Base-by-base conservation (phyloP, 352 stramenopile genomes). In the Globisporangium uncinulatum region DNA sequence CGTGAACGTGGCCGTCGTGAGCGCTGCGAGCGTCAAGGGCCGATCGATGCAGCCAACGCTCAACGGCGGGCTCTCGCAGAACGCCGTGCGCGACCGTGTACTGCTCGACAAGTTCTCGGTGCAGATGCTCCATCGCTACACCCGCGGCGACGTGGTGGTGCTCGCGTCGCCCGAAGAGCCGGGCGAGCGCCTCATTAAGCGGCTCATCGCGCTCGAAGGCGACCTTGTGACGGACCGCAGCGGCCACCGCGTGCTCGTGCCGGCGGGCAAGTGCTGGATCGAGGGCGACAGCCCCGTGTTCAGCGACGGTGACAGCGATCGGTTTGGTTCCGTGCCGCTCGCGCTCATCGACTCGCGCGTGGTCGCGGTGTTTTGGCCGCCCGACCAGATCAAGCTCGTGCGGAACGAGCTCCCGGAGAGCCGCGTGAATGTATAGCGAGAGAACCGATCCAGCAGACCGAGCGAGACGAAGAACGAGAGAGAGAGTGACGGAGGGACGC, bases 101-200 rank as follows among this genome's bases (percentile, higher is more conserved):
- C 63, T 94, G 60, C 72, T 94, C 54, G 83, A 94, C 75, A 92
- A 92, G 63, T 92, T 88, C 55, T 92, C 85, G 14, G 63, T 94
- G 31, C 82, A 92, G 65, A 60, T 90, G 57, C 81, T 69, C 9
- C 74, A 92, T 49, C 64, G 63, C 31, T 89, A 81, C 59, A 54
- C 54, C 32, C 77, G 82, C 21, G 85, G 85, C 48, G 85, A 94
- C 60, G 79, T 94, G 36, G 83, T 95, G 32, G 79, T 93, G 59
- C 67, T 95, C 17, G 73, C 75, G 51, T 91, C 81, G 21, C 85
- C 85, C 0, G 72, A 83, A 51, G 67, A 61, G 13, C 67, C 78
- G 1, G 66, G 67, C 2, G 65, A 91, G 66, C 75, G 66, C 45
- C 66, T 95, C 24, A 88, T 89, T 54, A 95, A 95, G 70, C 73